A percentile compares a stretch with the other conserved stretches of the same genome.
Evolutionary conservation across 2,329 filamentous ascomycete genomes (phyloP).

Genomic region (Fusarium sp.): DNA sequence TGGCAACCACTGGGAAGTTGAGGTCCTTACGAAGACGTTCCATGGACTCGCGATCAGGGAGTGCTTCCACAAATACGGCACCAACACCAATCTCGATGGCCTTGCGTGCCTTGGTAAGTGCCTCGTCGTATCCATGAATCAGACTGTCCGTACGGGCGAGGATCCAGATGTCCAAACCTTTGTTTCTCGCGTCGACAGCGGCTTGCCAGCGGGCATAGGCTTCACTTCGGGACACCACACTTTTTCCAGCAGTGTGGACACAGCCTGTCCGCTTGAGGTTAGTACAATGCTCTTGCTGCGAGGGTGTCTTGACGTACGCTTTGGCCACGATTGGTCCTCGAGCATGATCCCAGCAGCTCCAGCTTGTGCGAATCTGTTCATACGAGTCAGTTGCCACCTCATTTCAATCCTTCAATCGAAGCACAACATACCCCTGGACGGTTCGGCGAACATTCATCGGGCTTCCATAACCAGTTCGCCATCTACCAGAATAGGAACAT

Average conservation of each 20-base stretch:
- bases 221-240: constrained; percentile 60
- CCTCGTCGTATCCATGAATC: constrained; percentile 60
- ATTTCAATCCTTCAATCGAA: too few species aligned
- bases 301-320: constrained; percentile 52
- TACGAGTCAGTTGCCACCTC: not conserved
- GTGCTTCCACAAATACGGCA: constrained; percentile 59
- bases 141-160: constrained; percentile 60
- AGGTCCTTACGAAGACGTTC: constrained; percentile 54
- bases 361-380: constrained; percentile 55
- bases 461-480: constrained; percentile 63
- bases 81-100: constrained; percentile 61
- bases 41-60: constrained; percentile 61
- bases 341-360: constrained; percentile 59
- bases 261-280: constrained; percentile 32
- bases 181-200: constrained; percentile 60
- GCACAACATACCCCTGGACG: constrained; percentile 51
- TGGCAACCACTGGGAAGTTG: constrained; percentile 57
- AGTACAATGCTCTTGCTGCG: not conserved
- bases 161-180: constrained; percentile 61
- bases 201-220: constrained; percentile 62
- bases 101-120: constrained; percentile 56
- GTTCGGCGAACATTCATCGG: constrained; percentile 62
- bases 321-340: constrained; percentile 64
- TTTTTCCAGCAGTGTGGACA: constrained; percentile 61
- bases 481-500: constrained; percentile 60